These are phyloP conservation scores for Mycena rosella DNA, from an alignment of 768 basidiomycete genomes.

Conservation along the genomic window DNA sequence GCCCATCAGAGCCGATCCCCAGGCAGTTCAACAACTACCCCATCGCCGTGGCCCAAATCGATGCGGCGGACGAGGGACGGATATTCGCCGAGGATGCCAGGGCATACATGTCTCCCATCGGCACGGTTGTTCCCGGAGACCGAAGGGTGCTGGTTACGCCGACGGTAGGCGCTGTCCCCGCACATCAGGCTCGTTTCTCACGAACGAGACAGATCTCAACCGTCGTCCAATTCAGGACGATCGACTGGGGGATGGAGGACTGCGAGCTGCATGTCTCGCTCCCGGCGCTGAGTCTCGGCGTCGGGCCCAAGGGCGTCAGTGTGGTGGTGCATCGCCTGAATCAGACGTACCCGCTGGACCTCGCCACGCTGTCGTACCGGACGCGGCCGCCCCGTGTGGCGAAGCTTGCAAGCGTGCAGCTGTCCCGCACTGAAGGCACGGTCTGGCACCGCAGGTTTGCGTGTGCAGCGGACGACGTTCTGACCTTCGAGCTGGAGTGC, in stretches of 20 bases:
- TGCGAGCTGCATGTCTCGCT: slow-evolving; percentile 30
- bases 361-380: not conserved
- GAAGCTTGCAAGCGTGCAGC: not conserved
- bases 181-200: not conserved
- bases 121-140: slow-evolving; percentile 38
- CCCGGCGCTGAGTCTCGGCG: not conserved
- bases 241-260: slow-evolving; percentile 42
- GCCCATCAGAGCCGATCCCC: slow-evolving; percentile 32
- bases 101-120: slow-evolving; percentile 32
- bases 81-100: slow-evolving; percentile 21
- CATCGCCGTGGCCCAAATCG: slow-evolving; percentile 26
- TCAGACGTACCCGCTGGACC: slow-evolving; percentile 3
- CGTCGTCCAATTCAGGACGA: slow-evolving; percentile 39
- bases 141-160: slow-evolving; percentile 29
- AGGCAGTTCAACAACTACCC: slow-evolving; percentile 35
- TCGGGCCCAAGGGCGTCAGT: not conserved
- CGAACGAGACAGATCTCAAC: slow-evolving; percentile 38
- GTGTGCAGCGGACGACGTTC: not conserved
- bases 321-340: not conserved
- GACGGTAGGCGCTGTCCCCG: slow-evolving; percentile 2
- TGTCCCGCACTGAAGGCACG: not conserved
- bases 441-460: not conserved
- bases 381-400: not conserved
- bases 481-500: slow-evolving; percentile 6
- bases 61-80: slow-evolving; percentile 11